A percentile compares a stretch with the other conserved stretches of the same genome.
phyloP scores from a whole-genome alignment of 345 rosid genomes.

The Ricinus communis region DNA sequence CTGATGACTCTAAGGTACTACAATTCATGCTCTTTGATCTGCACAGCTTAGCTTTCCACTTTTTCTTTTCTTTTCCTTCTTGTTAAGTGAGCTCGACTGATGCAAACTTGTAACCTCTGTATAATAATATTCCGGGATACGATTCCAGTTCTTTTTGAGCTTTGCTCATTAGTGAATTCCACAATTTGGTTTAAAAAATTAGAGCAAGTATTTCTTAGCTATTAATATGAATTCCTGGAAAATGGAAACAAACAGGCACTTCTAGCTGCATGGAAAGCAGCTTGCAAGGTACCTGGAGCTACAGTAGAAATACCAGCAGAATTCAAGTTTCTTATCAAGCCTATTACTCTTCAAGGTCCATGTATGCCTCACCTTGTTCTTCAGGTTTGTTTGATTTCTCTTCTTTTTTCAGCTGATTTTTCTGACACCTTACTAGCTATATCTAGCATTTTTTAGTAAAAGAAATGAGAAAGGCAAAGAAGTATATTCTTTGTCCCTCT shows the following conservation, averaged over 20 bases:
- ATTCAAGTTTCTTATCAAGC: conserved; percentile 44
- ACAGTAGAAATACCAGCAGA: conserved; percentile 49
- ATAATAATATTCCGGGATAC: no score
- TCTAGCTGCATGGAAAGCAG: conserved; percentile 59
- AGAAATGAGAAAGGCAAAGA: conserved; percentile 1
- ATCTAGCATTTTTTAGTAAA: not conserved
- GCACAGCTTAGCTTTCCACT: no score
- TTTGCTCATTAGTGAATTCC: not conserved
- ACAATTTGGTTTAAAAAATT: no score
- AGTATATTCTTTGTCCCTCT: not conserved
- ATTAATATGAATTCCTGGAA: not conserved
- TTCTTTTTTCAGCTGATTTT: conserved; percentile 17
- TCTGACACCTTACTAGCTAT: not conserved
- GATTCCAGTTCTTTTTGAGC: no score
- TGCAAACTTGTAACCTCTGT: no score
- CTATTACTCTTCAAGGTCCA: conserved; percentile 65
- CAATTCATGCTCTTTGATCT: no score
- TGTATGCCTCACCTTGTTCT: conserved; percentile 58
- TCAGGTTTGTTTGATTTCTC: conserved; percentile 47
- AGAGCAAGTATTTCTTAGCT: no score
- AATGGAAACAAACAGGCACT: conserved; percentile 38
- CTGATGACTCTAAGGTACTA: conserved; percentile 59
- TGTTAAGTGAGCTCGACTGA: no score
- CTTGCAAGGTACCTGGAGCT: conserved; percentile 47
- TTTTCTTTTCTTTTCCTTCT: no score